Conservation (phyloP, 441 rosid species). For the Croton setiger region DNA sequence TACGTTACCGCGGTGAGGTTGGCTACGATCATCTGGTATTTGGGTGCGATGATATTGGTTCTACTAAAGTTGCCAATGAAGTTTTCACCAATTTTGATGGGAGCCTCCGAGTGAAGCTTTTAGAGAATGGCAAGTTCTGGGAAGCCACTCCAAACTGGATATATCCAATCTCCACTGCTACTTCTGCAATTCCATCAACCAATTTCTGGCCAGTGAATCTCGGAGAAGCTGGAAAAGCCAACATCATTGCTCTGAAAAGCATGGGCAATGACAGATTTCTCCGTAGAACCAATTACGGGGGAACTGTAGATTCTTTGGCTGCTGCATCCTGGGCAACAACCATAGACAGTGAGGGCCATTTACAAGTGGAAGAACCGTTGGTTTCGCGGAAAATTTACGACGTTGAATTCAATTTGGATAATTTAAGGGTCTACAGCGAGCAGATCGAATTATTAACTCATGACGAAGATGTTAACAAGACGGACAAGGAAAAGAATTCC, state of each 20-base stretch:
- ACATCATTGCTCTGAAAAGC: neutral
- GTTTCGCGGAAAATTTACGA: neutral
- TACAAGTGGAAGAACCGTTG: conserved; percentile 1
- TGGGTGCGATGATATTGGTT: neutral
- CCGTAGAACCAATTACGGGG: neutral
- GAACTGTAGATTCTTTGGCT: neutral
- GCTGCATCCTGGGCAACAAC: neutral
- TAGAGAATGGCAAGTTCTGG: conserved; percentile 1
- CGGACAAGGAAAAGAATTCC: neutral
- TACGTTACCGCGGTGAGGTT: neutral
- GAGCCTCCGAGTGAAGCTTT: neutral
- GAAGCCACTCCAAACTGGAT: neutral
- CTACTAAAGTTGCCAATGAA: neutral
- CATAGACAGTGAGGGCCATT: neutral
- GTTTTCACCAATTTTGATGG: neutral
- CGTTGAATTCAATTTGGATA: neutral
- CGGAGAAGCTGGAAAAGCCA: neutral
- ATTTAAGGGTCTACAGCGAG: neutral
- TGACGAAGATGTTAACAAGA: neutral
- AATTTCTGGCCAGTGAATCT: conserved; percentile 5
- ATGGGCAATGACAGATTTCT: neutral
- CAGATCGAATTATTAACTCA: neutral
- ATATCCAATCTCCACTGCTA: neutral
- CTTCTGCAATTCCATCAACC: neutral
- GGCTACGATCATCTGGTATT: neutral